These are phyloP conservation scores for Nosema bombycis DNA, from an alignment of 371 early-diverging fungal genomes.

Conservation along the genomic window DNA sequence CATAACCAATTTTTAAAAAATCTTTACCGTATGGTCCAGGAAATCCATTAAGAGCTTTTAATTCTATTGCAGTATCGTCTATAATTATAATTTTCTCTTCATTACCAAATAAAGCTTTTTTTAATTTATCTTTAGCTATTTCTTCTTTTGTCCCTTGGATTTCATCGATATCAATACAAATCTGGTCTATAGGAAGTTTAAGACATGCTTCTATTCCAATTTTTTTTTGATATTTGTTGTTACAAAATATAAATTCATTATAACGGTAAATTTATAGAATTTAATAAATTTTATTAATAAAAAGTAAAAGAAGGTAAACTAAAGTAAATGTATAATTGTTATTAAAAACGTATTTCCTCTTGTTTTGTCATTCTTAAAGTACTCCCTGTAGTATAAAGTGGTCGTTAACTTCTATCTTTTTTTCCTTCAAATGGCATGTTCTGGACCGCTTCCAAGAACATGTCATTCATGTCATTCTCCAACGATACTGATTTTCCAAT, in stretches of 20 bases:
- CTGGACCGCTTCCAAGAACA: no score
- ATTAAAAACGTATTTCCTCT: no score
- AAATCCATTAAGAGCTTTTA: slow-evolving; percentile 46
- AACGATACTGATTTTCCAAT: no score
- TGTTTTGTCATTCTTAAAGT: no score
- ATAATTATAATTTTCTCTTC: slow-evolving; percentile 21
- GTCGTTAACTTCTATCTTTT: no score
- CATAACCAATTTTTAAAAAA: slow-evolving; percentile 44
- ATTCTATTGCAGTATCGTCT: slow-evolving; percentile 42
- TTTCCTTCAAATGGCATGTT: no score
- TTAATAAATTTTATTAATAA: no score
- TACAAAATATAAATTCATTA: slow-evolving; percentile 41
- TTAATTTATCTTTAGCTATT: slow-evolving; percentile 36
- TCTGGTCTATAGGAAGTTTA: not conserved
- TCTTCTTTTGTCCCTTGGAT: slow-evolving; percentile 48
- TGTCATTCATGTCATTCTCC: no score
- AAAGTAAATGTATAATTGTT: no score
- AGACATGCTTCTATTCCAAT: slow-evolving; percentile 2
- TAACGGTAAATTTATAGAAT: no score
- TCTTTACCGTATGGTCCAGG: slow-evolving; percentile 54
- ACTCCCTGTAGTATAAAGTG: no score
- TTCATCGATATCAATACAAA: slow-evolving; percentile 39
- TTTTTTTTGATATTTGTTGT: slow-evolving; percentile 22
- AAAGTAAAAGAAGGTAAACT: no score
- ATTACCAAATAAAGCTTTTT: slow-evolving; percentile 15